These are phyloP conservation scores for Pseudoscleropodium purum DNA, from an alignment of 225 moss, liverwort and hornwort genomes.

Conservation along the genomic window DNA sequence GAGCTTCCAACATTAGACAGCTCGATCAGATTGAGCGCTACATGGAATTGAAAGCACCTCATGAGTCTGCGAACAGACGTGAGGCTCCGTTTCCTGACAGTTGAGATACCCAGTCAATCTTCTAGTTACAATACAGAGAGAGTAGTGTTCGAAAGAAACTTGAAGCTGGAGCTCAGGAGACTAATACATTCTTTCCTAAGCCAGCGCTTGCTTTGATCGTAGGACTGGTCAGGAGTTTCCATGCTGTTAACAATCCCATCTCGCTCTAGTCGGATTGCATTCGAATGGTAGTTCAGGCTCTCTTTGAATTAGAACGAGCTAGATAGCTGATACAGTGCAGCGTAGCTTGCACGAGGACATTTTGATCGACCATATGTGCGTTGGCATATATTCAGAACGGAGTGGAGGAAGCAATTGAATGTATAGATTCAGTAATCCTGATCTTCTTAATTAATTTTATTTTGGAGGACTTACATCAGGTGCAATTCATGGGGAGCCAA, in stretches of 20 bases:
- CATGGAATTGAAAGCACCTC: neutral
- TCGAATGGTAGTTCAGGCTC: neutral
- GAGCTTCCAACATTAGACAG: neutral
- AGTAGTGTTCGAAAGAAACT: neutral
- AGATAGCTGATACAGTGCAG: neutral
- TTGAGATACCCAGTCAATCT: neutral
- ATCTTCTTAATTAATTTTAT: neutral
- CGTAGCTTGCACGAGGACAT: neutral
- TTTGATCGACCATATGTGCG: neutral
- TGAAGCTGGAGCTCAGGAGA: neutral
- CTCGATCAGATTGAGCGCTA: neutral
- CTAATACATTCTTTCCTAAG: neutral
- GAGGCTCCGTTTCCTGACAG: neutral
- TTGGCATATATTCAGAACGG: neutral
- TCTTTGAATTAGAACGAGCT: neutral
- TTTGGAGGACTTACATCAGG: neutral
- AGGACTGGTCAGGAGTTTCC: neutral
- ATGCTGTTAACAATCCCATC: too few relatives aligned
- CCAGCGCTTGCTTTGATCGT: neutral
- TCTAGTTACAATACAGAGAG: neutral
- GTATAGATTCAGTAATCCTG: neutral
- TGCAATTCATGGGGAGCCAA: neutral
- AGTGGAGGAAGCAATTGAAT: neutral
- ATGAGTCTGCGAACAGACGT: neutral
- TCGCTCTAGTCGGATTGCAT: neutral